A percentile compares a stretch with the other conserved stretches of the same genome.
Conservation (phyloP, 2,329 filamentous ascomycete genomes). For the Trichocomaceae sp. region DNA sequence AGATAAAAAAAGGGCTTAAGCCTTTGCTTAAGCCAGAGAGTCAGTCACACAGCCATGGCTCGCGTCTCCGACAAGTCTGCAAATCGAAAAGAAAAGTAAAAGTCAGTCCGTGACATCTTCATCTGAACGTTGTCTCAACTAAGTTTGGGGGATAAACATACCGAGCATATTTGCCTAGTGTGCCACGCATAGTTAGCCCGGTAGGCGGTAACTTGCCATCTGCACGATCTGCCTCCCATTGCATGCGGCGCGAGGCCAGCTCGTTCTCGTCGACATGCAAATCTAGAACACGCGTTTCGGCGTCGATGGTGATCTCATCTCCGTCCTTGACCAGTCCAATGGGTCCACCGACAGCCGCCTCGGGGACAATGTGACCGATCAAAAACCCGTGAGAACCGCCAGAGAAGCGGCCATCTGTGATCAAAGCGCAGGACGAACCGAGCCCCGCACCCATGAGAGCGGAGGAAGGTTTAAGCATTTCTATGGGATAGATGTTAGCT, state of each 20-base stretch:
- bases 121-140: background rate
- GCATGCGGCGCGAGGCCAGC: slow-evolving; percentile 50
- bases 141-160: slow-evolving; percentile 17
- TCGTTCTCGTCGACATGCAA: slow-evolving; percentile 61
- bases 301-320: slow-evolving; percentile 74
- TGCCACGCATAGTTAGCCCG: slow-evolving; percentile 54
- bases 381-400: slow-evolving; percentile 81
- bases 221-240: slow-evolving; percentile 50
- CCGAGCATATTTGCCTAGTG: slow-evolving; percentile 63
- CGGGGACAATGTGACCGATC: slow-evolving; percentile 81
- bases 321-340: slow-evolving; percentile 78
- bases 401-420: slow-evolving; percentile 58
- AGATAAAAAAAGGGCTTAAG: background rate
- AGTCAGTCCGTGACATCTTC: background rate
- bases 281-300: slow-evolving; percentile 62
- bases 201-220: slow-evolving; percentile 44
- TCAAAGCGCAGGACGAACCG: slow-evolving; percentile 62
- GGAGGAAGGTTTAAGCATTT: slow-evolving; percentile 66
- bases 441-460: slow-evolving; percentile 69
- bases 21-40: slow-evolving; percentile 19
- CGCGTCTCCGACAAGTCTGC: slow-evolving; percentile 38
- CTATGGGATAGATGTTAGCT: slow-evolving; percentile 53
- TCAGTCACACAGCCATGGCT: slow-evolving; percentile 46
- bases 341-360: slow-evolving; percentile 77
- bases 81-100: background rate